Conservation (phyloP, 2,329 filamentous ascomycete genomes). For the Fusarium setosum region DNA sequence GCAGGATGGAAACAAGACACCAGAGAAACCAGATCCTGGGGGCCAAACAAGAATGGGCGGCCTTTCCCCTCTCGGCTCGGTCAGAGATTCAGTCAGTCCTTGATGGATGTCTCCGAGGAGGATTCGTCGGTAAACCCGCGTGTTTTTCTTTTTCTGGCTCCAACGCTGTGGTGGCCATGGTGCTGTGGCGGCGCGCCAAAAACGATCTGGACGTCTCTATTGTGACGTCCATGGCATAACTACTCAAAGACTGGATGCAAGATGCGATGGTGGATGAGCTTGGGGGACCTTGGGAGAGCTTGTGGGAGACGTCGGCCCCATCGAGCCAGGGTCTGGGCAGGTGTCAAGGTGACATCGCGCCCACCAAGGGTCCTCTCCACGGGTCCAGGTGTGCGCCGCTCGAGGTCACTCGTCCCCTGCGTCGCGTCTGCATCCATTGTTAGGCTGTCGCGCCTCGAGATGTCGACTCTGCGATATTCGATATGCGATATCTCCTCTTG, state of each 20-base stretch:
- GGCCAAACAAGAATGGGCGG: background rate
- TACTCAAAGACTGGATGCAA: slow-evolving; percentile 28
- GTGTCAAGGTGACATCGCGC: slow-evolving; percentile 40
- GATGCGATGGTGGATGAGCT: slow-evolving; percentile 34
- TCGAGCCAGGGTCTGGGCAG: slow-evolving; percentile 38
- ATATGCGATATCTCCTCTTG: slow-evolving; percentile 32
- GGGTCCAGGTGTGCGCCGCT: slow-evolving; percentile 15
- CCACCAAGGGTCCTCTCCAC: slow-evolving; percentile 31
- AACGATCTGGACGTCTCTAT: slow-evolving; percentile 19
- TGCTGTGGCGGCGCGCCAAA: slow-evolving; percentile 19
- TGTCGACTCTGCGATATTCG: slow-evolving; percentile 23
- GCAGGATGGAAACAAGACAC: slow-evolving; percentile 12
- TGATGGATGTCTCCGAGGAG: background rate
- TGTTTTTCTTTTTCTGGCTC: slow-evolving; percentile 10
- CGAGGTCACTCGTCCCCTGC: slow-evolving; percentile 34
- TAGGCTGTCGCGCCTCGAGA: slow-evolving; percentile 21
- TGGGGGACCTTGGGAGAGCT: slow-evolving; percentile 36
- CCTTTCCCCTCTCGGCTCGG: slow-evolving; percentile 1
- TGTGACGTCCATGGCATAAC: slow-evolving; percentile 17
- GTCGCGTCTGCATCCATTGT: slow-evolving; percentile 18
- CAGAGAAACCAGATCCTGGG: background rate
- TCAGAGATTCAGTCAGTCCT: slow-evolving; percentile 13
- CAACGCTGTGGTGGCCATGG: slow-evolving; percentile 14
- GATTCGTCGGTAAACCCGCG: background rate
- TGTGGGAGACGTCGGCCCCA: slow-evolving; percentile 39